Percentiles rank a stretch among this genome's conserved stretches.
These are phyloP conservation scores for Quercus lobata DNA, from an alignment of 331 rosid genomes.

Conservation along the genomic window DNA sequence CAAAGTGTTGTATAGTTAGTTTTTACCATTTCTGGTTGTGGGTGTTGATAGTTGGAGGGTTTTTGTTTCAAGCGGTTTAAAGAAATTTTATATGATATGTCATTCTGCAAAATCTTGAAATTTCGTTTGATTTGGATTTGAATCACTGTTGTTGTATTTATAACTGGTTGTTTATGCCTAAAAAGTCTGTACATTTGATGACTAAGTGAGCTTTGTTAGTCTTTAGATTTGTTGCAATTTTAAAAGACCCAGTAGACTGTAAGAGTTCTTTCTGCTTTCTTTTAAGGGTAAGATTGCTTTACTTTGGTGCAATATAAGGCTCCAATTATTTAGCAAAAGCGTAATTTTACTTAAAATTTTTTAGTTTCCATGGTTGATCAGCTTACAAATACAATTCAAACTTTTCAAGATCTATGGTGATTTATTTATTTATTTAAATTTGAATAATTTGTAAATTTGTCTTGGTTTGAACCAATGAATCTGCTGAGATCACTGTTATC, in stretches of 20 bases:
- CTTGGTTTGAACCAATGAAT: neutral
- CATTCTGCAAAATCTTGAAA: neutral
- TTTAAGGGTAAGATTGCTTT: too few species aligned
- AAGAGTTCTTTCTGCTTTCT: too few species aligned
- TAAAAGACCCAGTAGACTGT: too few species aligned
- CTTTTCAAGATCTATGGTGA: neutral
- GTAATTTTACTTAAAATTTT: too few species aligned
- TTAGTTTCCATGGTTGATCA: neutral
- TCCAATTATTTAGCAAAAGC: too few species aligned
- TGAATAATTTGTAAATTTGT: neutral
- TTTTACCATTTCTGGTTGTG: neutral
- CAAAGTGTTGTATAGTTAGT: neutral
- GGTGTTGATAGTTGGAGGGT: constrained; percentile 6
- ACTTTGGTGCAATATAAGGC: too few species aligned
- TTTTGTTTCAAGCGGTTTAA: neutral
- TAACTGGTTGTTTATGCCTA: neutral
- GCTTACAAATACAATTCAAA: neutral
- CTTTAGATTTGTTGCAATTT: too few species aligned
- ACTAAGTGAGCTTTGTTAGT: too few species aligned
- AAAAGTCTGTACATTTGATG: neutral
- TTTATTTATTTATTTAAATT: neutral
- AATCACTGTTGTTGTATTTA: neutral
- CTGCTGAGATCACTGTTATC: neutral
- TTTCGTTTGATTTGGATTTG: neutral
- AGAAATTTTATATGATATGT: neutral